These are phyloP conservation scores for Penicillium coprophilum DNA, from an alignment of 495 filamentous ascomycete genomes.

Conservation along the genomic window DNA sequence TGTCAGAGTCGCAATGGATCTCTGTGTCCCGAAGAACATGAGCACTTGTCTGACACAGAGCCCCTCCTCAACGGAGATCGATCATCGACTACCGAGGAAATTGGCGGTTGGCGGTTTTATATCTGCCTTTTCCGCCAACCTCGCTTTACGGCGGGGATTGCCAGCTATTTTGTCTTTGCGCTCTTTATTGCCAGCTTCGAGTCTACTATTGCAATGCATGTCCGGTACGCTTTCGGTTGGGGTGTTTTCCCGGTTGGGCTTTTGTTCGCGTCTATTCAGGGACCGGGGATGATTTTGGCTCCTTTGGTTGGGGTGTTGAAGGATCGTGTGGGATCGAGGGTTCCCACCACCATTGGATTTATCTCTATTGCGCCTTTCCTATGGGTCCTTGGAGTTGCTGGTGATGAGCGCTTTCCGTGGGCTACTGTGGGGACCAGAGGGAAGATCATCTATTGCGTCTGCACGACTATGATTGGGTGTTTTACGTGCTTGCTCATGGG, in stretches of 20 bases:
- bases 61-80: background rate
- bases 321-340: constrained; percentile 13
- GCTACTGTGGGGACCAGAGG: constrained; percentile 13
- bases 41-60: background rate
- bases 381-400: constrained; percentile 11
- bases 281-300: constrained; percentile 18
- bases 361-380: constrained; percentile 9
- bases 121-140: constrained; percentile 21
- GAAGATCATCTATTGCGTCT: constrained; percentile 23
- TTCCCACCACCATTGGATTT: constrained; percentile 14
- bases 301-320: constrained; percentile 10
- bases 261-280: constrained; percentile 32
- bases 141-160: constrained; percentile 24
- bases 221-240: constrained; percentile 34
- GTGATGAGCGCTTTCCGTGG: constrained; percentile 10
- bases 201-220: constrained; percentile 34
- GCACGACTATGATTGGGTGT: constrained; percentile 20
- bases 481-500: constrained; percentile 28
- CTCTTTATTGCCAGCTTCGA: constrained; percentile 30
- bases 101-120: constrained; percentile 23
- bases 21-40: background rate
- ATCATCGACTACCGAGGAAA: background rate
- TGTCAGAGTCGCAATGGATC: background rate
- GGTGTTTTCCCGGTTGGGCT: constrained; percentile 28
- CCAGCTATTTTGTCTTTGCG: constrained; percentile 23